Evolutionary conservation across 2,329 filamentous ascomycete genomes (phyloP), one percentile per base, ranked within the genome.

Genomic region (Neonectria sp.): DNA sequence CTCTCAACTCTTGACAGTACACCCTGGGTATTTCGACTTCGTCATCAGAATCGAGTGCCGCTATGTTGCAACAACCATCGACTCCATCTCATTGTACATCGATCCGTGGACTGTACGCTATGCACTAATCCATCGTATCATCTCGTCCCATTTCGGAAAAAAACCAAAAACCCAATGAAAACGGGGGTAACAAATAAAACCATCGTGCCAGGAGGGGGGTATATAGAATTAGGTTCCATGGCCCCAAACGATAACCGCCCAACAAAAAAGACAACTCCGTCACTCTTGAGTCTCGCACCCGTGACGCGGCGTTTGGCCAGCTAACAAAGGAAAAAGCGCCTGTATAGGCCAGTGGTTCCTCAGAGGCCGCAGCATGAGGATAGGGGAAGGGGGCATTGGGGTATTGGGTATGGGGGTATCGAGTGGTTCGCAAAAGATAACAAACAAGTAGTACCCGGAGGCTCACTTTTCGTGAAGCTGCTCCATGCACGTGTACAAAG

Each of bases 221-320:
- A 75, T 75, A 75, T 68, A 75, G 58, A 37, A 75, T 74, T 75
- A 74, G 49, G 67, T 75, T 75, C 73, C 73, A 27, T 74, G 73
- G 71, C 73, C 72, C 67, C 69, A 75, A 74, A 69, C 63, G 63
- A 64, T 67, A 65, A 40, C 65, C 57, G 40, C 65, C 62, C 58
- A 66, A 70, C 60, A 65, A 70, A 73, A 63, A 55, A 57, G 52
- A 60, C 55, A 75, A 69, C 69, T 73, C 73, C 70, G 56, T 73
- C 69, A 68, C 60, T 71, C 40, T 45, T 8, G 8, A 24, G 9
- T 45, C 68, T 60, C 65, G 53, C 60, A 63, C 70, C 68, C 70
- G 73, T 70, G 57, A 62, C 65, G 57, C 67, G 57, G 56, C 61
- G 60, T 68, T 58, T 67, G 61, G 71, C 71, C 61, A 68, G 51